A percentile compares a stretch with the other conserved stretches of the same genome.
Evolutionary conservation across 805 yeast genomes (phyloP).

Genomic region (Kluyveromyces aestuarii): DNA sequence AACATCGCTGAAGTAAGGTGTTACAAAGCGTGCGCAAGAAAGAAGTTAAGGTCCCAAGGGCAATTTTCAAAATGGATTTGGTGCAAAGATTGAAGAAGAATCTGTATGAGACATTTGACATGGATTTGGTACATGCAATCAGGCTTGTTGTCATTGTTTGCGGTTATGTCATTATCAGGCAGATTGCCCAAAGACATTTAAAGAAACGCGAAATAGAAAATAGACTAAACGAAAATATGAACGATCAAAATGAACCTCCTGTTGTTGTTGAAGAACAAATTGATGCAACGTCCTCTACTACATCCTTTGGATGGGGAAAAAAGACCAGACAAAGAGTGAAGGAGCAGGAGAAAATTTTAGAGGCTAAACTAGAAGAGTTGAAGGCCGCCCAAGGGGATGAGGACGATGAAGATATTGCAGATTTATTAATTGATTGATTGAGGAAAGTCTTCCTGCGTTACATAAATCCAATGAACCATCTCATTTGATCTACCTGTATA

Average conservation of each 20-base stretch:
- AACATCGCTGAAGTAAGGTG: too few relatives aligned
- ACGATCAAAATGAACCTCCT: constrained; percentile 25
- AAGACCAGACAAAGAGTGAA: constrained; percentile 53
- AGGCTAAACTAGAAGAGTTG: constrained; percentile 37
- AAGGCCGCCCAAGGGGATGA: constrained; percentile 36
- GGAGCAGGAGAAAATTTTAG: constrained; percentile 45
- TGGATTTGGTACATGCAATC: constrained; percentile 13
- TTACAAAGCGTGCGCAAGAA: background rate
- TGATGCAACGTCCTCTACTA: constrained; percentile 29
- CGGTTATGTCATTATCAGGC: constrained; percentile 52
- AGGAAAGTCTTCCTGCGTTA: too few relatives aligned
- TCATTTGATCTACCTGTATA: background rate
- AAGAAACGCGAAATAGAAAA: constrained; percentile 49
- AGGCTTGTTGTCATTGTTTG: constrained; percentile 42
- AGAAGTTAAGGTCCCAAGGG: background rate
- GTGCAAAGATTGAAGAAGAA: constrained; percentile 11
- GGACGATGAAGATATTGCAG: constrained; percentile 56
- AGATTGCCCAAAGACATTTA: constrained; percentile 46
- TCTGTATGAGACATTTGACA: constrained; percentile 12
- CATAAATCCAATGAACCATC: too few relatives aligned
- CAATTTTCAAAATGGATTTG: constrained; percentile 1
- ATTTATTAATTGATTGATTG: constrained; percentile 47
- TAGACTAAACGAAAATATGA: constrained; percentile 30
- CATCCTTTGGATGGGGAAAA: constrained; percentile 74
- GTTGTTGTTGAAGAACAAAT: constrained; percentile 30